Base-by-base conservation (phyloP, 2,329 filamentous ascomycete genomes). In the Sphaerulina populicola region DNA sequence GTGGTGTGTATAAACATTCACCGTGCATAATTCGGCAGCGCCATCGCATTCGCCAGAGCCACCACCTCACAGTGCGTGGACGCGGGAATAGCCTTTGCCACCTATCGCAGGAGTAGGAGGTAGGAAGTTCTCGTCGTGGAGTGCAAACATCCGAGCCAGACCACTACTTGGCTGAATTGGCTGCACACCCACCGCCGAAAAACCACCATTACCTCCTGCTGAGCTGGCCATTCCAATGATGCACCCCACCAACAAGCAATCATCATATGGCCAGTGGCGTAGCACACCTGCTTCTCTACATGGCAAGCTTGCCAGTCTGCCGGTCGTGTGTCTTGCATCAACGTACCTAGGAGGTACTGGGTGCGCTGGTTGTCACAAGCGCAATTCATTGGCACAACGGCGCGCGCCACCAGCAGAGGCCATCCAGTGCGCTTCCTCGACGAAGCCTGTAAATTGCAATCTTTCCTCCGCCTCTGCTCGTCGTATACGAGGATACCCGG, bases 61-160 rank as follows among this genome's bases (percentile, higher is more conserved):
- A 15, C n/a, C 44, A 18, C 18, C 18, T 18, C 18, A 12, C 31
- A 18, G 31, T 14, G 41, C 41, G 14, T 9, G 6, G 31, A 15
- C 41, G 12, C 27, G 11, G 9, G 30, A 41, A 41, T 39, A 47
- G 45, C 45, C 35, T 33, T 41, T 27, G n/a, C n/a, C 37, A 39
- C n/a, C 18, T 18, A 39, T 11, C 37, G 37, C 37, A 39, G 18
- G 11, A 4, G 35, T 12, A 12, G 11, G 11, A 37, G 11, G 14
- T 12, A 37, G 14, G 6, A 6, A 37, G 35, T 37, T 37, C 35
- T 47, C 39, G 44, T 36, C 31, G 41, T 37, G 45, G 45, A 29
- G 12, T 44, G 36, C 45, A 47, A 2, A 29, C 45, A 47, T n/a
- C 41, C 41, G 41, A 44, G 41, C 41, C 41, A 44, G 40, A 10